Conservation (phyloP, 2,329 filamentous ascomycete genomes). For the Aspergillus floridensis region DNA sequence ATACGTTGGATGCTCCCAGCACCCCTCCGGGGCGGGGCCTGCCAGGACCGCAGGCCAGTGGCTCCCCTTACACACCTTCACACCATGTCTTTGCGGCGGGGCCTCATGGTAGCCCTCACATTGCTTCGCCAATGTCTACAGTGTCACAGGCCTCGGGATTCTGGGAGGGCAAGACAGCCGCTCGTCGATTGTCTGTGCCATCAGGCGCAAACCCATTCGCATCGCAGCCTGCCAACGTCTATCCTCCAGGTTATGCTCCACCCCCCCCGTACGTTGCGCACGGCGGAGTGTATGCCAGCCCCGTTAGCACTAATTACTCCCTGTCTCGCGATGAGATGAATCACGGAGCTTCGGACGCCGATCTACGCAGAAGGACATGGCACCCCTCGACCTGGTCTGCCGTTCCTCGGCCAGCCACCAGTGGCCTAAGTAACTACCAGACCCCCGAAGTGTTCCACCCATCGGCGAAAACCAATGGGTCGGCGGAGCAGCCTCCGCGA, state of each 20-base stretch:
- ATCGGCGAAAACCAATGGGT: conserved; percentile 53
- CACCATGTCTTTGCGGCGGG: conserved; percentile 69
- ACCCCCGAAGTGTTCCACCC: conserved; percentile 64
- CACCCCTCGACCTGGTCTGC: conserved; percentile 69
- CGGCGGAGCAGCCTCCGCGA: conserved; percentile 60
- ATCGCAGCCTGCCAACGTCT: conserved; percentile 56
- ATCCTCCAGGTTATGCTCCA: conserved; percentile 58
- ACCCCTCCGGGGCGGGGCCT: conserved; percentile 63
- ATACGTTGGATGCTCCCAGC: conserved; percentile 65
- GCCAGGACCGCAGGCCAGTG: conserved; percentile 66
- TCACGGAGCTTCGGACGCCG: conserved; percentile 60
- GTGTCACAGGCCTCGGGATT: conserved; percentile 70
- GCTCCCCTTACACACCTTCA: conserved; percentile 79
- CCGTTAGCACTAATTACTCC: conserved; percentile 62
- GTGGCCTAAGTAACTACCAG: conserved; percentile 71
- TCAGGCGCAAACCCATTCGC: conserved; percentile 73
- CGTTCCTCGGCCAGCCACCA: conserved; percentile 64
- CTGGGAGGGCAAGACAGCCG: conserved; percentile 67
- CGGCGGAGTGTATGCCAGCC: conserved; percentile 64
- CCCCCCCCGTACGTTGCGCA: conserved; percentile 56
- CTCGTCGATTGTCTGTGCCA: conserved; percentile 77
- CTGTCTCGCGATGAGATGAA: conserved; percentile 33
- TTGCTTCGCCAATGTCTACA: conserved; percentile 70
- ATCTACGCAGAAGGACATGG: conserved; percentile 83
- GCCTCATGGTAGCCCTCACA: conserved; percentile 71